Evolutionary conservation across 805 yeast species (phyloP).

Genomic region (Yamadazyma nakazawae): DNA sequence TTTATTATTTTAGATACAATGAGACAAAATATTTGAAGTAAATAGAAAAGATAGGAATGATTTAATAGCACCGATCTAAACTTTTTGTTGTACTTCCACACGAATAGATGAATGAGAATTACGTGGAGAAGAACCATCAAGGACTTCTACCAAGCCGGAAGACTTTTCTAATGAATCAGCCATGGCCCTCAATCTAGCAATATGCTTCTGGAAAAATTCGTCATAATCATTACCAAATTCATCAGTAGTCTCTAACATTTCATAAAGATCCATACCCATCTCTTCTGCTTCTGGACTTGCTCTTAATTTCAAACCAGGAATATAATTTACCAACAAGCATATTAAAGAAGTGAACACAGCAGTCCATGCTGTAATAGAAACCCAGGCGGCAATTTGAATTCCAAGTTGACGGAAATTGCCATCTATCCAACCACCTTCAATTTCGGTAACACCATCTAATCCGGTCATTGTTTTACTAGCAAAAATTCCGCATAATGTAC

Average conservation of each 20-base stretch:
- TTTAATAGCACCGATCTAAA: neutral
- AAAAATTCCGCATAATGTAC: constrained; percentile 43
- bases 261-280: constrained; percentile 49
- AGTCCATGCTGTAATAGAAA: constrained; percentile 44
- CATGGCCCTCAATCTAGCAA: constrained; percentile 16
- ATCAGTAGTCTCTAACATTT: constrained; percentile 49
- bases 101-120: constrained; percentile 13
- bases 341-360: constrained; percentile 38
- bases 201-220: constrained; percentile 22
- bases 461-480: constrained; percentile 44
- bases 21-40: too few species aligned
- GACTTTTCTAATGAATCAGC: constrained; percentile 17
- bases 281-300: constrained; percentile 45
- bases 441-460: constrained; percentile 42
- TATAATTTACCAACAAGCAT: constrained; percentile 46
- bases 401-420: constrained; percentile 46
- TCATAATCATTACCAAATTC: constrained; percentile 34
- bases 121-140: constrained; percentile 16
- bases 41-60: too few species aligned
- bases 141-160: constrained; percentile 15
- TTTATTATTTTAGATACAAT: too few species aligned
- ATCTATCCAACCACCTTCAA: constrained; percentile 46
- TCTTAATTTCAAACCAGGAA: constrained; percentile 49
- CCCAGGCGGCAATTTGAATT: constrained; percentile 45
- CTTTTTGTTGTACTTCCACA: constrained; percentile 10